phyloP scores from a whole-genome alignment of 805 yeast genomes.

The Kazachstania taianensis region DNA sequence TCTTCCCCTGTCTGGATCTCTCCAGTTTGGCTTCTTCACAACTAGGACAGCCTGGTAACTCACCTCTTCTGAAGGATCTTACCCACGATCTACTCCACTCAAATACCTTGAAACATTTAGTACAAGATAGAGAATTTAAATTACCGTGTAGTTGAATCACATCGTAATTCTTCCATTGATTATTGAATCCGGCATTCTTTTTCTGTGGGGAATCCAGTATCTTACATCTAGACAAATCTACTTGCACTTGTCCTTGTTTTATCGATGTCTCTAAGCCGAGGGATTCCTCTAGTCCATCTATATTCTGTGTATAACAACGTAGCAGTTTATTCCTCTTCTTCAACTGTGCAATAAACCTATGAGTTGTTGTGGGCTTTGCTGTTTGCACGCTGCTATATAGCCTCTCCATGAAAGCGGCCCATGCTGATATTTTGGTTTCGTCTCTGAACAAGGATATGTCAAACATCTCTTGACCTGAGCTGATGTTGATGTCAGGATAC shows the following conservation, averaged over 20 bases:
- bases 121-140: conserved; percentile 65
- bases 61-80: conserved; percentile 44
- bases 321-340: conserved; percentile 56
- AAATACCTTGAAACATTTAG: conserved; percentile 48
- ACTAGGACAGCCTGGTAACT: conserved; percentile 64
- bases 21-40: conserved; percentile 51
- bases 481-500: conserved; percentile 43
- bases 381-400: conserved; percentile 50
- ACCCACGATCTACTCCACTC: conserved; percentile 53
- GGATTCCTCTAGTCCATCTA: conserved; percentile 73
- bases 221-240: no score
- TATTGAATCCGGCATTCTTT: conserved; percentile 22
- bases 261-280: conserved; percentile 53
- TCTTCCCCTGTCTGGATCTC: conserved; percentile 58
- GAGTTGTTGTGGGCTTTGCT: conserved; percentile 81
- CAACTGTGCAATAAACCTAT: conserved; percentile 52
- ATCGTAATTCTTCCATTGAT: conserved; percentile 51
- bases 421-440: conserved; percentile 53
- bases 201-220: conserved; percentile 5
- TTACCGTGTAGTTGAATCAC: conserved; percentile 92
- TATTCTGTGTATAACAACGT: conserved; percentile 90
- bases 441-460: conserved; percentile 75
- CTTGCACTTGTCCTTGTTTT: neutral
- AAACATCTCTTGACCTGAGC: conserved; percentile 83
- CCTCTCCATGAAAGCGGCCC: conserved; percentile 82